Evolutionary conservation across 2,329 filamentous ascomycete species (phyloP), one percentile per base, ranked within the genome.

Genomic region (Aspergillus transmontanensis): DNA sequence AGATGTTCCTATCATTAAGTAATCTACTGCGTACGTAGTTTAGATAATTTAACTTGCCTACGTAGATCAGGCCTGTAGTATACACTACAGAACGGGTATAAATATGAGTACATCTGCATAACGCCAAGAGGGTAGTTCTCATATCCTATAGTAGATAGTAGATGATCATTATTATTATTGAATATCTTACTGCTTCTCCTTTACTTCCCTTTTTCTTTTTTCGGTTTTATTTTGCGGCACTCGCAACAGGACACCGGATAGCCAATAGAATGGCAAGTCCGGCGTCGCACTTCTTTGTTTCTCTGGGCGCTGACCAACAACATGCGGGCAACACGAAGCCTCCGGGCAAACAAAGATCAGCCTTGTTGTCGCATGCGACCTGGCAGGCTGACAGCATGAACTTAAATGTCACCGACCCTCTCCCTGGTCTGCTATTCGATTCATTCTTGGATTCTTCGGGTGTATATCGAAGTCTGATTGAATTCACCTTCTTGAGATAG

Each of bases 311-410:
- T 14, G 19, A 9, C 28, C 19, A 50, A 19, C 26, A 50, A 21
- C 10, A 51, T 51, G 48, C 48, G 48, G 48, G 28, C 48, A 51
- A 51, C 48, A 51, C 48, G 48, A 51, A 41, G 39, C 39, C 39
- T 41, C 39, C 19, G 39, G 51, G 26, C 34, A 39, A 36, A 55
- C 51, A 39, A 55, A 19, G 34, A 55, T 39, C 30, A 23, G 23
- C 51, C 51, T 39, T 39, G 51, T 39, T 34, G 48, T 51, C 48
- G 26, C 34, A 55, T 39, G 34, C 32, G 21, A 55, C 51, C 39
- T 55, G 51, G 51, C 32, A 55, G n/a, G 28, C 28, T 34, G 28
- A 51, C 19, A 51, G 28, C 36, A 55, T 16, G 51, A 55, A 55
- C 51, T 55, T 55, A 55, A 55, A 55, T 39, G n/a, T 23, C 19